Conservation (phyloP, 768 basidiomycete species). For the Vararia minispora region DNA sequence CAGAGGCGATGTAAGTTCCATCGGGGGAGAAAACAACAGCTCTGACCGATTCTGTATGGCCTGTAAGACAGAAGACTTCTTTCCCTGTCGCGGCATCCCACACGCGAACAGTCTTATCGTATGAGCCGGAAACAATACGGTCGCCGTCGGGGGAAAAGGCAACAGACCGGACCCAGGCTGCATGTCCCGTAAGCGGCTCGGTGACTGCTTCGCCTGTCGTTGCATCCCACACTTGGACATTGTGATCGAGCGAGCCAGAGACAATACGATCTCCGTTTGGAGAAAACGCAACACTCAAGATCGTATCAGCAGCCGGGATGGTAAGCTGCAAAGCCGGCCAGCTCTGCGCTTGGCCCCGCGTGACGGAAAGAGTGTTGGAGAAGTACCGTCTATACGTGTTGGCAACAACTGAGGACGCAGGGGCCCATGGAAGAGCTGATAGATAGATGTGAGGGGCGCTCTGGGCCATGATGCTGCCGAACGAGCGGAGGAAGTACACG, state of each 20-base stretch:
- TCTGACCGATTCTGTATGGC: too few species aligned
- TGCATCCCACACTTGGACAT: constrained; percentile 7
- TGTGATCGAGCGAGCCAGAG: constrained; percentile 2
- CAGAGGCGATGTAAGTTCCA: not conserved
- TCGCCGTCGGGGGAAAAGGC: constrained; percentile 10
- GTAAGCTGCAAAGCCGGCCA: constrained; percentile 1
- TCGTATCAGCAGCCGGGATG: not conserved
- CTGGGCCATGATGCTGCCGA: not conserved
- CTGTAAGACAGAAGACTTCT: too few species aligned
- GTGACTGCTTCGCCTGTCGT: not conserved
- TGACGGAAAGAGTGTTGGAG: not conserved
- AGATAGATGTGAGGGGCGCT: too few species aligned
- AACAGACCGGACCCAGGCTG: not conserved
- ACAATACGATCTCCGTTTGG: constrained; percentile 4
- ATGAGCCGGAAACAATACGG: constrained; percentile 16
- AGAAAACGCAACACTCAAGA: not conserved
- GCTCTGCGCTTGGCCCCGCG: too few species aligned
- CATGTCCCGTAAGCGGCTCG: not conserved
- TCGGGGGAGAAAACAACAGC: not conserved
- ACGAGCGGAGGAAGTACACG: not conserved
- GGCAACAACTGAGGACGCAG: not conserved
- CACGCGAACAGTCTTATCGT: constrained; percentile 37
- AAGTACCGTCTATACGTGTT: not conserved
- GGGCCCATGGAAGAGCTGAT: not conserved
- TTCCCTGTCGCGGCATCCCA: constrained; percentile 30